Evolutionary conservation across 768 basidiomycete genomes (phyloP).

Genomic region (Plicaturopsis crispa): DNA sequence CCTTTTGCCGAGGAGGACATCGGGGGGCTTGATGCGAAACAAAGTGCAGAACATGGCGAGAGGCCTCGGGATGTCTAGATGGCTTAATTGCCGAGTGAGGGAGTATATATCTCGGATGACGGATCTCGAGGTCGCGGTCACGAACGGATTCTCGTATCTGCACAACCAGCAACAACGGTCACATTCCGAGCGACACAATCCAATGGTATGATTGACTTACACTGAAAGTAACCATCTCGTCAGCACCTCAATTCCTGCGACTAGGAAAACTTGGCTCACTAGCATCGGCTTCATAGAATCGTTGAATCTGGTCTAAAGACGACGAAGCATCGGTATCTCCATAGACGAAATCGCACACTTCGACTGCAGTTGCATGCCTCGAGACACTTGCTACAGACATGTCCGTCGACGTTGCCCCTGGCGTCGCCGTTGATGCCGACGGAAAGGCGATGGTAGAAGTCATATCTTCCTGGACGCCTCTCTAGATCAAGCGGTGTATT

Average conservation of each 20-base stretch:
- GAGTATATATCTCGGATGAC: conserved; percentile 67
- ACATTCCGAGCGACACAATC: conserved; percentile 5
- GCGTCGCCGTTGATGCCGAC: conserved; percentile 11
- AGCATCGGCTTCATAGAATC: conserved; percentile 67
- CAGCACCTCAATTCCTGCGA: conserved; percentile 8
- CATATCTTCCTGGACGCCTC: too few relatives aligned
- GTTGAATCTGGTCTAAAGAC: conserved; percentile 45
- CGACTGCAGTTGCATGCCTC: conserved; percentile 50
- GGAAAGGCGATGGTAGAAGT: conserved; percentile 3
- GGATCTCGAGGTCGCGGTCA: conserved; percentile 68
- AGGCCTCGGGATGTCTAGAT: conserved; percentile 63
- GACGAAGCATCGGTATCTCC: conserved; percentile 37
- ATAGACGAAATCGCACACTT: conserved; percentile 67
- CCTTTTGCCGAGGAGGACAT: too few relatives aligned
- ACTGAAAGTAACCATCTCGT: conserved; percentile 31
- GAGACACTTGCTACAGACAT: conserved; percentile 23
- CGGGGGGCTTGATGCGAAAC: conserved; percentile 38
- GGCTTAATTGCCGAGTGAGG: conserved; percentile 50
- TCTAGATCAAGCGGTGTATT: too few relatives aligned
- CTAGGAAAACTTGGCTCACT: conserved; percentile 33
- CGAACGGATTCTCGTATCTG: conserved; percentile 74
- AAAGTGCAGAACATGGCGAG: conserved; percentile 50
- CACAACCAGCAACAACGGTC: conserved; percentile 8
- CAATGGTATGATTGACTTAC: conserved; percentile 4
- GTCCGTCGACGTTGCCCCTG: conserved; percentile 4